Evolutionary conservation across 352 stramenopile species (phyloP), one percentile per base, ranked within the genome.

Genomic region (Globisporangium acanthophoron): DNA sequence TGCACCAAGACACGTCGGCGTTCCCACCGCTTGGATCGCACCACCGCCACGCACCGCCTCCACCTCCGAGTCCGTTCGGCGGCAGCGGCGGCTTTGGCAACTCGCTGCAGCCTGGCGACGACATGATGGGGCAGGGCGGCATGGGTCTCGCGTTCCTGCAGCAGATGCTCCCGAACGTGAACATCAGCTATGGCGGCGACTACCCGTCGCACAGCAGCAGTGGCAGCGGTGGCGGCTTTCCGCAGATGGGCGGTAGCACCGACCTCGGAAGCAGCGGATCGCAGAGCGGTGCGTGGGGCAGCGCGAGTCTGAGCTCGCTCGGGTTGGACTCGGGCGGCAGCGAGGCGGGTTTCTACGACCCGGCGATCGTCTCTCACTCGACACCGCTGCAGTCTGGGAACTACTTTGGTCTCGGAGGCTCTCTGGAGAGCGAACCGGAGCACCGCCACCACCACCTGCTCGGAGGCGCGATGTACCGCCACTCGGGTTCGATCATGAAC

Each of bases 161-260:
- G 75, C 79, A 91, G 59, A 94, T 94, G 84, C 77, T 94, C 18
- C 84, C 84, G 11, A 94, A 94, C 55, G 84, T 94, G 33, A 92
- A 94, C 70, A 94, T 94, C 53, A 94, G 84, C 70, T 90, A 80
- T 53, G 82, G 84, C n/a, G 78, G 80, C 20, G 78, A 92, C 47
- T 91, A 85, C 46, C 61, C 69, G 13, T 54, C 58, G 5, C 57
- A 58, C 49, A 61, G 33, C 18, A 52, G 46, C 18, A 29, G 24
- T 20, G 35, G 37, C 18, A 33, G 8, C 24, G 29, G 16, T 16
- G 58, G 51, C 8, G 39, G 51, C 11, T 64, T 64, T 21, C 24
- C 44, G 7, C 44, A 52, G 7, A 46, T 54, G 58, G 16, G 46
- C n/a, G 51, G 15, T 5, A 37, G 24, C 49, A 53, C 21, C 11